A percentile compares a stretch with the other conserved stretches of the same genome.
phyloP scores from a whole-genome alignment of 192 early-diverging fungal genomes.

The Pecoramyces ruminantium region DNA sequence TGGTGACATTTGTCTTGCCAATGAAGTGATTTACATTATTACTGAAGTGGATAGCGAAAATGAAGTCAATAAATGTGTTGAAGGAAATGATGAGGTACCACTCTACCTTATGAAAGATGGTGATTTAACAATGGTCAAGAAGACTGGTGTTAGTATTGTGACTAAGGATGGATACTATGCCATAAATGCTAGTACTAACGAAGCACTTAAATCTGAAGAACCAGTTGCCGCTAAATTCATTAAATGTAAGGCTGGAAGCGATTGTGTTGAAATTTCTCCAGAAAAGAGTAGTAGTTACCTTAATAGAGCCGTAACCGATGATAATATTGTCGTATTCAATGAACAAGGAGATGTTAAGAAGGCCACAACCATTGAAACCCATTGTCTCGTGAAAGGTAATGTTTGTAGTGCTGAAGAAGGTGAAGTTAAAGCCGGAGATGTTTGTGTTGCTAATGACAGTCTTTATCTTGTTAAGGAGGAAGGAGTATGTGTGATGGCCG shows the following conservation, averaged over 20 bases:
- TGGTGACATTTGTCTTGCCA: too few relatives aligned
- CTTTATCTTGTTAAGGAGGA: background rate
- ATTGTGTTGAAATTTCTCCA: background rate
- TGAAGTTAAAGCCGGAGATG: background rate
- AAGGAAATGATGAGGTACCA: too few relatives aligned
- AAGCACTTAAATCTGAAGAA: background rate
- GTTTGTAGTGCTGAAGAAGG: too few relatives aligned
- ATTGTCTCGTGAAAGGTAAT: background rate
- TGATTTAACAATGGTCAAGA: too few relatives aligned
- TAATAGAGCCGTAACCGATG: background rate
- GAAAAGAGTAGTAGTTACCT: background rate
- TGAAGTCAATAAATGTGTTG: too few relatives aligned
- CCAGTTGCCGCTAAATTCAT: background rate
- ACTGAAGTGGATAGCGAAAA: too few relatives aligned
- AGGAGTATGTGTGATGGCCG: too few relatives aligned
- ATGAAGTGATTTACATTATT: too few relatives aligned
- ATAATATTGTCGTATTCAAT: background rate
- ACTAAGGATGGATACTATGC: background rate
- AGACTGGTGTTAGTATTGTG: too few relatives aligned
- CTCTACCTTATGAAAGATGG: too few relatives aligned
- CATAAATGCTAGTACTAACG: background rate
- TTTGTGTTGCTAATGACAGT: background rate
- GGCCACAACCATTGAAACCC: background rate
- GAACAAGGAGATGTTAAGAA: too few relatives aligned
- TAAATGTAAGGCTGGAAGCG: background rate